A percentile compares a stretch with the other conserved stretches of the same genome.
Conservation (phyloP, 2,329 filamentous ascomycete genomes). For the Alternaria triticina region DNA sequence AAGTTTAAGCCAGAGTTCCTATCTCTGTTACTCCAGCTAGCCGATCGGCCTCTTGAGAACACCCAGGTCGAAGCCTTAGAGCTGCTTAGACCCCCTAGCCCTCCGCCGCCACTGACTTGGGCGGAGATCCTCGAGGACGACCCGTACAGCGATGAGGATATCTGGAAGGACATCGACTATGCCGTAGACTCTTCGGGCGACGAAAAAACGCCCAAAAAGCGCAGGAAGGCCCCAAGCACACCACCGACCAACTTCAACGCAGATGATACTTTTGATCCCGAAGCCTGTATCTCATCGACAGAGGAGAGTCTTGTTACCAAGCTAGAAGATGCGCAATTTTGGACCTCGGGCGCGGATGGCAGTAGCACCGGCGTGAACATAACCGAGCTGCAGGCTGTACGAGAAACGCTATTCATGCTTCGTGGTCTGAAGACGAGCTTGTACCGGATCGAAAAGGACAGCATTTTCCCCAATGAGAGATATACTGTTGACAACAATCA, state of each 20-base stretch:
- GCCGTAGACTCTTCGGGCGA: slow-evolving; percentile 70
- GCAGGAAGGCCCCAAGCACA: slow-evolving; percentile 28
- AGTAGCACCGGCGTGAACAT: slow-evolving; percentile 49
- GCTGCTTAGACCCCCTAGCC: slow-evolving; percentile 56
- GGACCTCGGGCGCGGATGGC: slow-evolving; percentile 40
- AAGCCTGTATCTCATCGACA: slow-evolving; percentile 37
- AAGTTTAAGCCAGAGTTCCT: slow-evolving; percentile 82
- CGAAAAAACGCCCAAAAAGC: slow-evolving; percentile 50
- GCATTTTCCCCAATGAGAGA: slow-evolving; percentile 44
- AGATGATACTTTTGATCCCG: slow-evolving; percentile 46
- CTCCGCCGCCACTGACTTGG: slow-evolving; percentile 70
- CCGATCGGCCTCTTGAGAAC: slow-evolving; percentile 77
- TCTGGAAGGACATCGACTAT: slow-evolving; percentile 77
- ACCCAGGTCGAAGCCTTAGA: slow-evolving; percentile 70
- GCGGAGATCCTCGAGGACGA: slow-evolving; percentile 79
- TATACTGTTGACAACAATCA: slow-evolving; percentile 51
- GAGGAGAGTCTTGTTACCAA: slow-evolving; percentile 41
- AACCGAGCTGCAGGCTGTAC: slow-evolving; percentile 74
- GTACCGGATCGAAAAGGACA: slow-evolving; percentile 57
- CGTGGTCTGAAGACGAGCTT: slow-evolving; percentile 77
- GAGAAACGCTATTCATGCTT: slow-evolving; percentile 86
- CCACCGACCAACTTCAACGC: slow-evolving; percentile 47
- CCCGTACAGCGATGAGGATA: slow-evolving; percentile 69
- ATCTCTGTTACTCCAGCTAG: slow-evolving; percentile 78
- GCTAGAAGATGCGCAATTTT: slow-evolving; percentile 57